A percentile compares a stretch with the other conserved stretches of the same genome.
Evolutionary conservation across 495 filamentous ascomycete genomes (phyloP).

Genomic region (Lophiostoma macrostomum): DNA sequence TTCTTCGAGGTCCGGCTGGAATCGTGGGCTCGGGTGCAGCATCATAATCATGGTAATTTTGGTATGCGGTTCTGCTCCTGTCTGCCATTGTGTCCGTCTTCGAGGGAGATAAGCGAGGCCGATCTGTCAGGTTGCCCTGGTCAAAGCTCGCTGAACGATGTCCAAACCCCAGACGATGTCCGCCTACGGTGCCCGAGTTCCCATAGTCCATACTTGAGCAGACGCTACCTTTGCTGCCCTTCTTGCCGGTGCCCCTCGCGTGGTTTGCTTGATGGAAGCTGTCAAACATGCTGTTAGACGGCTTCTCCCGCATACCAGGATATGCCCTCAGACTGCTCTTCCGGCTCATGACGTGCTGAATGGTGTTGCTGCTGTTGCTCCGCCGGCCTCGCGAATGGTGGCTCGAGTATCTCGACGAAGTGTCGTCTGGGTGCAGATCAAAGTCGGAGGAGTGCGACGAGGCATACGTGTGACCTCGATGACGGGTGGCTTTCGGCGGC

Average conservation of each 20-base stretch:
- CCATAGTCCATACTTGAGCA: slow-evolving; percentile 67
- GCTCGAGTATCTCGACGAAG: slow-evolving; percentile 59
- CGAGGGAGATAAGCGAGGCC: slow-evolving; percentile 7
- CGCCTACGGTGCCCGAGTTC: slow-evolving; percentile 52
- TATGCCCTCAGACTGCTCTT: slow-evolving; percentile 59
- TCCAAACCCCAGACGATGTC: slow-evolving; percentile 57
- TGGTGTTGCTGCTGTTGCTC: slow-evolving; percentile 80
- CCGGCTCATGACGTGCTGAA: slow-evolving; percentile 58
- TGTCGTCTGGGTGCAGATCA: slow-evolving; percentile 63
- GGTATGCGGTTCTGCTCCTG: slow-evolving; percentile 33
- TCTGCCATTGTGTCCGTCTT: slow-evolving; percentile 30
- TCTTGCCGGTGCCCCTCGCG: slow-evolving; percentile 44
- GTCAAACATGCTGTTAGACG: slow-evolving; percentile 22
- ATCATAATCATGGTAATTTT: slow-evolving; percentile 59
- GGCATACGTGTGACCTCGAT: slow-evolving; percentile 60
- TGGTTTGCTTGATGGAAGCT: slow-evolving; percentile 24
- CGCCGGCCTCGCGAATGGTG: slow-evolving; percentile 60
- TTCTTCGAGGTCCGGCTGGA: slow-evolving; percentile 68
- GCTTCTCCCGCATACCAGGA: slow-evolving; percentile 44
- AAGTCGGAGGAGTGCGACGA: slow-evolving; percentile 74
- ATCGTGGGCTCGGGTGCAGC: slow-evolving; percentile 87
- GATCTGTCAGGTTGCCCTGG: slow-evolving; percentile 48
- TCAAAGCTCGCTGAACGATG: slow-evolving; percentile 78
- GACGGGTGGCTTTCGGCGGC: slow-evolving; percentile 22
- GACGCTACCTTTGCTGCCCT: slow-evolving; percentile 71